A percentile compares a stretch with the other conserved stretches of the same genome.
phyloP scores from a whole-genome alignment of 441 rosid species.

The Erodium moschatum region DNA sequence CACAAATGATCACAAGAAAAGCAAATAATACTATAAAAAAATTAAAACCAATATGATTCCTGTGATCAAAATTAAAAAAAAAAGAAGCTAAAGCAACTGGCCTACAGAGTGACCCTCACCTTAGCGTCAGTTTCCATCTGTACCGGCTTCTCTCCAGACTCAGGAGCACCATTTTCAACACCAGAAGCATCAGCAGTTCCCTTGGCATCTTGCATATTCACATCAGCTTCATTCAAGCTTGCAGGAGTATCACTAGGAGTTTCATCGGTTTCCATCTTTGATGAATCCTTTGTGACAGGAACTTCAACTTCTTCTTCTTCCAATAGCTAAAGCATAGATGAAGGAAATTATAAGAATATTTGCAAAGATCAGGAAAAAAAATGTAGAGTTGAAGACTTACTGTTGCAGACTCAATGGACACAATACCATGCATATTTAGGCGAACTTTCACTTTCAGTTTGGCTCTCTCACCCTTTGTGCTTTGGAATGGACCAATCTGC shows the following conservation, averaged over 20 bases:
- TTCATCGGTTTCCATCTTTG: slow-evolving; percentile 84
- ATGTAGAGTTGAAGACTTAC: slow-evolving; percentile 35
- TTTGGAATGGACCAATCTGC: slow-evolving; percentile 94
- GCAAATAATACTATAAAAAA: no score
- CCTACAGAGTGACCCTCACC: slow-evolving; percentile 24
- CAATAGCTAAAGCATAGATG: slow-evolving; percentile 43
- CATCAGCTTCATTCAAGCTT: slow-evolving; percentile 51
- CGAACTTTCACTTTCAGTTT: slow-evolving; percentile 87
- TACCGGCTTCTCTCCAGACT: slow-evolving; percentile 57
- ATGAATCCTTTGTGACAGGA: slow-evolving; percentile 52
- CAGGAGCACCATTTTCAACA: slow-evolving; percentile 61
- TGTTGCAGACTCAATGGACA: slow-evolving; percentile 70
- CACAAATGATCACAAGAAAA: not conserved
- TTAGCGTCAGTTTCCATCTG: slow-evolving; percentile 83
- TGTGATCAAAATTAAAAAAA: not conserved
- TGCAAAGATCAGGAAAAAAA: not conserved
- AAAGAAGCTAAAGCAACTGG: not conserved
- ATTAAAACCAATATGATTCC: no score
- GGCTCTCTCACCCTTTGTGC: slow-evolving; percentile 54
- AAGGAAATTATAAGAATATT: not conserved
- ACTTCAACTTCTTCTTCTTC: slow-evolving; percentile 87
- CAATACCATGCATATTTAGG: slow-evolving; percentile 73
- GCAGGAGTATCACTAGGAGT: slow-evolving; percentile 34
- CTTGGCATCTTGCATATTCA: slow-evolving; percentile 65
- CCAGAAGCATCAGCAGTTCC: slow-evolving; percentile 45